Conservation (phyloP, 2,329 filamentous ascomycete genomes). For the Phyllosticta citribraziliensis region DNA sequence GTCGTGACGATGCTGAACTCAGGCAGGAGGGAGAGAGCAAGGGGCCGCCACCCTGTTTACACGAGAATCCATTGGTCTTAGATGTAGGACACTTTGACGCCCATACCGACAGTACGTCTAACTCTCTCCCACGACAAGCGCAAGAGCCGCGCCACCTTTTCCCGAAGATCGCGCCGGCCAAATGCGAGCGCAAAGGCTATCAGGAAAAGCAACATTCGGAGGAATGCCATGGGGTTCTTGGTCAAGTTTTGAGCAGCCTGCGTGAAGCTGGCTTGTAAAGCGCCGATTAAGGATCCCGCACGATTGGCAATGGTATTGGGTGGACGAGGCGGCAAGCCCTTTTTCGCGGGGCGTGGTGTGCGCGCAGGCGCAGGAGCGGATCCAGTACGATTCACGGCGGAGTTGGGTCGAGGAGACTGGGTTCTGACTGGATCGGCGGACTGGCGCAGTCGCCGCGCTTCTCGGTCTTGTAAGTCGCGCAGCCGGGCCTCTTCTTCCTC, state of each 20-base stretch:
- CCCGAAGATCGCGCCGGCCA: slow-evolving; percentile 62
- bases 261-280: slow-evolving; percentile 40
- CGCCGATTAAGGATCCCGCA: slow-evolving; percentile 9
- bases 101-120: slow-evolving; percentile 82
- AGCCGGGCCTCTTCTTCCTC: slow-evolving; percentile 34
- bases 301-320: slow-evolving; percentile 15
- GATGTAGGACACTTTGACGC: slow-evolving; percentile 94
- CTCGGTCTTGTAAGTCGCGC: slow-evolving; percentile 30
- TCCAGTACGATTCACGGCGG: slow-evolving; percentile 17
- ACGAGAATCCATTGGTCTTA: slow-evolving; percentile 32
- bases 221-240: slow-evolving; percentile 44
- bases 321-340: slow-evolving; percentile 28
- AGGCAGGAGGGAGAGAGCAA: neutral
- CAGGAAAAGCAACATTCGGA: slow-evolving; percentile 65
- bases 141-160: slow-evolving; percentile 61
- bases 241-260: slow-evolving; percentile 43
- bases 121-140: slow-evolving; percentile 70
- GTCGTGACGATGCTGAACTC: neutral
- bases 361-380: slow-evolving; percentile 9
- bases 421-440: slow-evolving; percentile 21
- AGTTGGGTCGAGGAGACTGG: slow-evolving; percentile 17
- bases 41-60: neutral
- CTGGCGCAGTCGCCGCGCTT: slow-evolving; percentile 12
- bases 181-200: slow-evolving; percentile 68
- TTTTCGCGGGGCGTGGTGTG: slow-evolving; percentile 17